Percentiles rank a stretch among this genome's conserved stretches.
phyloP scores from a whole-genome alignment of 2,329 filamentous ascomycete species.

The Colletotrichum sp. region DNA sequence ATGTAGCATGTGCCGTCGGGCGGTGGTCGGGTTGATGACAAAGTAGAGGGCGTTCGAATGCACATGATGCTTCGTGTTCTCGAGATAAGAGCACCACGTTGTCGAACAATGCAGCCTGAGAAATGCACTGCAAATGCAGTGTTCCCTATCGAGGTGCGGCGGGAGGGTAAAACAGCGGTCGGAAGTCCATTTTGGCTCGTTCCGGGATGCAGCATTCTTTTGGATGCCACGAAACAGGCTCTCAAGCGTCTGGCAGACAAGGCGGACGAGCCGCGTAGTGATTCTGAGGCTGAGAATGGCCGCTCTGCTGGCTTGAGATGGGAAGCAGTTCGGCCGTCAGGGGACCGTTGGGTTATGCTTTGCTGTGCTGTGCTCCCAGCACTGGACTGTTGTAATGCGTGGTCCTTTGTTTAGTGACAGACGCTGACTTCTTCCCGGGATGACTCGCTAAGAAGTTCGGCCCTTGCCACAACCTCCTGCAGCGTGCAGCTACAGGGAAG shows the following conservation, averaged over 20 bases:
- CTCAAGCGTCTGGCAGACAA: neutral
- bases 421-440: neutral
- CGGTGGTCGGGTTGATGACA: neutral
- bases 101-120: neutral
- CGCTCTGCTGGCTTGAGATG: neutral
- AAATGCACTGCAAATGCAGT: neutral
- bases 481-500: neutral
- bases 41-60: neutral
- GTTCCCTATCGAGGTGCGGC: neutral
- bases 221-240: neutral
- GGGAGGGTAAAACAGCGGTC: neutral
- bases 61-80: neutral
- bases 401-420: neutral
- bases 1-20: neutral
- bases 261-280: neutral
- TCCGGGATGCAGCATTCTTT: neutral
- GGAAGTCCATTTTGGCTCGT: neutral
- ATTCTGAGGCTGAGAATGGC: conserved; percentile 6
- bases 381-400: neutral
- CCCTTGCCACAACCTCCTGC: conserved; percentile 1
- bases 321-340: neutral
- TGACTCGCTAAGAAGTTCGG: neutral
- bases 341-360: neutral
- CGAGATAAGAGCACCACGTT: neutral
- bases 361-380: neutral